Evolutionary conservation across 1,139 yeast genomes (phyloP).

Genomic region (Hansenula sp.): DNA sequence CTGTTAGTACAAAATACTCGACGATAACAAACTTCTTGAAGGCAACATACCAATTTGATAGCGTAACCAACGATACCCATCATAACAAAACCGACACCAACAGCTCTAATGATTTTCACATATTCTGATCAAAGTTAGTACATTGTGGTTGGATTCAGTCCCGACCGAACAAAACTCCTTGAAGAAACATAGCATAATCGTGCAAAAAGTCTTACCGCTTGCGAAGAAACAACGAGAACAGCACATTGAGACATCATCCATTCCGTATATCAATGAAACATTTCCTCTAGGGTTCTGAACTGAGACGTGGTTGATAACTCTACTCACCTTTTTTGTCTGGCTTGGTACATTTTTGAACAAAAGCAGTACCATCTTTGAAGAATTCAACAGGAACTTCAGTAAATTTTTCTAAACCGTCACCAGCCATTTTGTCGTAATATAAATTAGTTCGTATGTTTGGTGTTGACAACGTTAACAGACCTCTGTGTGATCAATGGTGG

Average conservation of each 20-base stretch:
- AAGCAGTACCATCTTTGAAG: conserved; percentile 84
- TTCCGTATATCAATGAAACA: background rate
- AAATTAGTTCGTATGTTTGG: background rate
- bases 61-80: conserved; percentile 98
- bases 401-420: conserved; percentile 73
- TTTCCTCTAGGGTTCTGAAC: background rate
- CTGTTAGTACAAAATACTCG: conserved; percentile 9
- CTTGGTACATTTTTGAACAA: conserved; percentile 87
- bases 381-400: conserved; percentile 90
- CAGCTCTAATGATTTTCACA: conserved; percentile 85
- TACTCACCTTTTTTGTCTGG: conserved; percentile 77
- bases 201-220: no score
- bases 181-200: no score
- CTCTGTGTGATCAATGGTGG: no score
- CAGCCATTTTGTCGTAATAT: conserved; percentile 34
- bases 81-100: conserved; percentile 93
- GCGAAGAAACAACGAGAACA: no score
- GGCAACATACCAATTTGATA: conserved; percentile 60
- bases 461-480: no score
- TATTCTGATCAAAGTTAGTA: conserved; percentile 53
- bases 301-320: background rate
- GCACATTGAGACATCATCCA: no score
- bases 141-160: background rate
- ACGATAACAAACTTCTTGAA: background rate
- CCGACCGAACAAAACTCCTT: no score